Percentiles rank a stretch among this genome's conserved stretches.
phyloP scores from a whole-genome alignment of 192 early-diverging fungal species.

The Mortierella alpina region DNA sequence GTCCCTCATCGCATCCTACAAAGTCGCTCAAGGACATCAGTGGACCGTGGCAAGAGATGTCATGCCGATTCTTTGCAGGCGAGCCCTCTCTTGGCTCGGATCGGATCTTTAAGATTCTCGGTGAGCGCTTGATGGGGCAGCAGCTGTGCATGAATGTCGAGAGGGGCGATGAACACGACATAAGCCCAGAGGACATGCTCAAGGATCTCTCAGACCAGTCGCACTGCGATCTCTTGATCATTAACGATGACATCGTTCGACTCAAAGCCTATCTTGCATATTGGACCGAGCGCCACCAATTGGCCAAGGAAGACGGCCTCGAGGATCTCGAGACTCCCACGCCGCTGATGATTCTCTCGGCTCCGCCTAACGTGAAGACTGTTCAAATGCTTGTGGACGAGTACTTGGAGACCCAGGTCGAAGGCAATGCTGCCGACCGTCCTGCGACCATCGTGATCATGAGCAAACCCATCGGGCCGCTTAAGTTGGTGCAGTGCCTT shows the following conservation, averaged over 20 bases:
- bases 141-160: slow-evolving; percentile 45
- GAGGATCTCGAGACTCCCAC: slow-evolving; percentile 13
- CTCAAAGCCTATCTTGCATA: slow-evolving; percentile 31
- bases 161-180: slow-evolving; percentile 26
- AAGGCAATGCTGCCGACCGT: slow-evolving; percentile 15
- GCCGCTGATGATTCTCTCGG: slow-evolving; percentile 30
- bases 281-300: slow-evolving; percentile 25
- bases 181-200: slow-evolving; percentile 31
- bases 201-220: slow-evolving; percentile 21
- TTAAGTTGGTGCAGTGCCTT: slow-evolving; percentile 43
- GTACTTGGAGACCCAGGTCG: slow-evolving; percentile 34
- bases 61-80: slow-evolving; percentile 37
- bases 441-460: slow-evolving; percentile 41
- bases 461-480: slow-evolving; percentile 43
- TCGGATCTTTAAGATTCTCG: slow-evolving; percentile 42
- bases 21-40: slow-evolving; percentile 32
- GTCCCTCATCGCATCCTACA: slow-evolving; percentile 10
- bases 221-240: slow-evolving; percentile 32
- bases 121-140: slow-evolving; percentile 44
- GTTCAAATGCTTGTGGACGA: slow-evolving; percentile 31
- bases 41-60: slow-evolving; percentile 30
- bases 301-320: neutral
- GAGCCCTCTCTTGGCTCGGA: slow-evolving; percentile 30
- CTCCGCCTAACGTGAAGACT: slow-evolving; percentile 21
- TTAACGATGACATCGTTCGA: slow-evolving; percentile 38